Evolutionary conservation across 306 rosid genomes (phyloP).

Genomic region (Prunus mongolica): DNA sequence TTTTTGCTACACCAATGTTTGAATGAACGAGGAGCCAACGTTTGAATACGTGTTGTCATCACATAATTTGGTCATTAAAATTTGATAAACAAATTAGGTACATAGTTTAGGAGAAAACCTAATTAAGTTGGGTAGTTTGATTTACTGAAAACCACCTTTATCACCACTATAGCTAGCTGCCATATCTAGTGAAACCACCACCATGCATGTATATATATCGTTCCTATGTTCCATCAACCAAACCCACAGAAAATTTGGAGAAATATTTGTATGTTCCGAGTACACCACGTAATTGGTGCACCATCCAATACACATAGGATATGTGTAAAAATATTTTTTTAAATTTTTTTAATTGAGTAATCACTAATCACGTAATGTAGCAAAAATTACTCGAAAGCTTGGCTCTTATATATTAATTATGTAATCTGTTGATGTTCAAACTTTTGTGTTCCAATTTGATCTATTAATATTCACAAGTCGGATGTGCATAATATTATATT

Average conservation of each 20-base stretch:
- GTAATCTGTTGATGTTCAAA: neutral
- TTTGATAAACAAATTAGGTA: no score
- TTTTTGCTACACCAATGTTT: no score
- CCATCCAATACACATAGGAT: accelerated
- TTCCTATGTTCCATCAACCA: neutral
- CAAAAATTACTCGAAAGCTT: no score
- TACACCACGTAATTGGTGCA: no score
- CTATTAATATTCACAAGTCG: neutral
- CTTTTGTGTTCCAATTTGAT: neutral
- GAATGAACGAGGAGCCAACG: no score
- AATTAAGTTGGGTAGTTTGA: neutral
- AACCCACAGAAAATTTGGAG: neutral
- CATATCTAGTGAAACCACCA: neutral
- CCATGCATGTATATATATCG: neutral
- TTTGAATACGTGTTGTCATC: no score
- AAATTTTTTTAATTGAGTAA: no score
- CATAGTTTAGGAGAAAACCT: neutral
- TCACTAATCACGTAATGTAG: no score
- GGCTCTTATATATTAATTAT: neutral
- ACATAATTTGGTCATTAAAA: no score
- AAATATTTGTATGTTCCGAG: no score
- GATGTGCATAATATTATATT: neutral
- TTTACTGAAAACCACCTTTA: neutral
- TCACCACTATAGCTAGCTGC: neutral
- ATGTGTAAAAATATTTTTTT: no score